Evolutionary conservation across 192 early-diverging fungal species (phyloP), one percentile per base, ranked within the genome.

Genomic region (Coemansia sp.): DNA sequence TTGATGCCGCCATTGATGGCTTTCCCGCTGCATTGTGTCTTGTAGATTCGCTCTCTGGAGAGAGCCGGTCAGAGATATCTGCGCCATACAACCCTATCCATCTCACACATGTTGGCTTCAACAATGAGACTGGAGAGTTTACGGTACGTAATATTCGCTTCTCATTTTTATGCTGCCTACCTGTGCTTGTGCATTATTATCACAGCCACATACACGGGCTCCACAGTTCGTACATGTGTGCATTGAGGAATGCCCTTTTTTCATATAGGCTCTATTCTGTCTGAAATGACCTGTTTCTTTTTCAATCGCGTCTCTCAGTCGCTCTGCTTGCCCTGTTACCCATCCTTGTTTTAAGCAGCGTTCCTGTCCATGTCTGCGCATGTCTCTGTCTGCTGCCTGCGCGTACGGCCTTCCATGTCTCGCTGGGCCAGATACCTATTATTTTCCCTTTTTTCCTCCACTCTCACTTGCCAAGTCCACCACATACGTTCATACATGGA

Each of bases 91-190:
- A 97, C 69, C 90, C 97, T 18, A 89, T 95, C 39, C 97, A 98
- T 81, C 83, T 98, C 46, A 97, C 95, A 22, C 97, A 98, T 72
- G 97, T 98, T 49, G 97, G 97, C 7, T 98, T 93, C 73, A 95
- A 98, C 73, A 88, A 90, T 61, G 93, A 93, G 55, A 95, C 93
- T 35, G 95, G 94, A 39, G 94, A 98, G 83, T 93, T 93, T 61
- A 92, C 90, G 34, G 88, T 89, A 82, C 62, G 84, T 82, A 25
- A 34, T 45, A 18, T 49, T 45, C 22, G 3, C n/a, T 57, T 30
- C 16, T 30, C 42, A 22, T 16, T 29, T 36, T 39, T 6, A 57
- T 56, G 46, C 36, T 35, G 42, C 25, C 48, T 58, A 4, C 34
- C 60, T 61, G 46, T 32, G 16, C 60, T 14, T 34, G 60, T 34